Conservation (phyloP, 2,329 filamentous ascomycete genomes). For the Aspergillus tamarii region DNA sequence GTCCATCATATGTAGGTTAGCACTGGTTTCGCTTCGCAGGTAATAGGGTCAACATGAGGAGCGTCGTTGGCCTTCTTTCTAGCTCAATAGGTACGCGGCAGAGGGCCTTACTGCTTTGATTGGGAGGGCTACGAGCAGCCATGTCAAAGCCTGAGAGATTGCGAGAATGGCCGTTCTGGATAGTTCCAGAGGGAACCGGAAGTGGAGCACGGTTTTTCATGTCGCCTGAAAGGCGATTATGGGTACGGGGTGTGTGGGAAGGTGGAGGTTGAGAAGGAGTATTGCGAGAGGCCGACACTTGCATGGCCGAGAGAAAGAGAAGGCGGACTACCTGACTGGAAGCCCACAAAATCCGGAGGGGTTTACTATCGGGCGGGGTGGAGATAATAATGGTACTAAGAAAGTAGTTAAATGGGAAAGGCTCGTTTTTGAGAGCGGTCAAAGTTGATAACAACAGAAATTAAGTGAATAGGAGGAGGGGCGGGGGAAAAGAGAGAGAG, state of each 20-base stretch:
- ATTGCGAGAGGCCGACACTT: constrained; percentile 27
- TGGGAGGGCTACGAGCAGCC: constrained; percentile 51
- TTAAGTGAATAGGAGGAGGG: background rate
- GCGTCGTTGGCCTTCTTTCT: background rate
- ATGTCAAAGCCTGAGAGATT: constrained; percentile 48
- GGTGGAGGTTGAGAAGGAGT: constrained; percentile 19
- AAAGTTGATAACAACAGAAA: background rate
- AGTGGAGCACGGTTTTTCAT: constrained; percentile 47
- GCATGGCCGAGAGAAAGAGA: constrained; percentile 22
- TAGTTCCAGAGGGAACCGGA: constrained; percentile 39
- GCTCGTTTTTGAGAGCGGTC: background rate
- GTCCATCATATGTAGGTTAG: background rate
- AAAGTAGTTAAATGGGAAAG: background rate
- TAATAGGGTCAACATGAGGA: background rate
- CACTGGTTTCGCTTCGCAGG: background rate
- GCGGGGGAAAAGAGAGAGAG: too few species aligned
- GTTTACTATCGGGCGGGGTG: constrained; percentile 25
- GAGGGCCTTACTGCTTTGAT: constrained; percentile 46
- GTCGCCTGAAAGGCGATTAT: constrained; percentile 37
- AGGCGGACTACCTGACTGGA: constrained; percentile 3
- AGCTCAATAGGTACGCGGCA: background rate
- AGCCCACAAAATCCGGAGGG: constrained; percentile 27
- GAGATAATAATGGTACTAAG: constrained; percentile 13
- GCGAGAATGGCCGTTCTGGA: constrained; percentile 47
- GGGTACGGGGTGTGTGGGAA: constrained; percentile 22